Evolutionary conservation across 176 grass and related monocot species (phyloP).

Genomic region (Musa schizocarpa): DNA sequence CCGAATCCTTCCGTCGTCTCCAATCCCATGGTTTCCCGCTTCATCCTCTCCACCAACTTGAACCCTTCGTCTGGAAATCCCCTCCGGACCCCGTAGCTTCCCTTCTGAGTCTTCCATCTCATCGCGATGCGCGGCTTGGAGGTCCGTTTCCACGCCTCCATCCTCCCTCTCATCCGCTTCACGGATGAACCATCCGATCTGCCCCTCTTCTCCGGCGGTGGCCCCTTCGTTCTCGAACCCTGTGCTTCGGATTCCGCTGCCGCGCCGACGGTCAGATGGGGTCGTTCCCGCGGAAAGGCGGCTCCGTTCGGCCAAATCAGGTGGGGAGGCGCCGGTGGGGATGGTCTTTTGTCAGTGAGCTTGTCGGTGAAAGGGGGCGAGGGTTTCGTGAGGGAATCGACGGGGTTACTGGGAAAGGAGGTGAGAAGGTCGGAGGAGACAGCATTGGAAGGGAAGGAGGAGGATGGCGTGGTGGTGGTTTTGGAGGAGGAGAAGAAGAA

Average conservation of each 20-base stretch:
- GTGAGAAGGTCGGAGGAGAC: conserved; percentile 25
- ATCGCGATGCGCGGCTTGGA: neutral
- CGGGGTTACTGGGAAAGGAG: conserved; percentile 39
- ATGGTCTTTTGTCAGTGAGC: conserved; percentile 63
- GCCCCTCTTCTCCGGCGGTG: neutral
- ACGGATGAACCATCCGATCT: neutral
- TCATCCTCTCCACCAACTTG: neutral
- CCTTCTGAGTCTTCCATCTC: neutral
- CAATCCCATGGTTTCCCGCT: neutral
- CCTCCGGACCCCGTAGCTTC: neutral
- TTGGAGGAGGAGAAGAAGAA: conserved; percentile 15
- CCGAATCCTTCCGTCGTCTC: neutral
- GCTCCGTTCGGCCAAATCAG: conserved; percentile 4
- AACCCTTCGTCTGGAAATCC: neutral
- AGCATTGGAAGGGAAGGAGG: conserved; percentile 28
- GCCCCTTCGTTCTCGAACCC: neutral
- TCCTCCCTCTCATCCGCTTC: conserved; percentile 4
- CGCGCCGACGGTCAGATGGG: neutral
- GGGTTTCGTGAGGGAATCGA: conserved; percentile 37
- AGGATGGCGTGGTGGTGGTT: conserved; percentile 8
- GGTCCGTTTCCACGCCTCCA: neutral
- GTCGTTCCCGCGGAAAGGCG: neutral
- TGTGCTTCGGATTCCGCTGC: neutral
- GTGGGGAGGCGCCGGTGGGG: neutral
- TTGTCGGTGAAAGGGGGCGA: conserved; percentile 71